Base-by-base conservation (phyloP, 208 protist genomes). In the Leishmania turanica region DNA sequence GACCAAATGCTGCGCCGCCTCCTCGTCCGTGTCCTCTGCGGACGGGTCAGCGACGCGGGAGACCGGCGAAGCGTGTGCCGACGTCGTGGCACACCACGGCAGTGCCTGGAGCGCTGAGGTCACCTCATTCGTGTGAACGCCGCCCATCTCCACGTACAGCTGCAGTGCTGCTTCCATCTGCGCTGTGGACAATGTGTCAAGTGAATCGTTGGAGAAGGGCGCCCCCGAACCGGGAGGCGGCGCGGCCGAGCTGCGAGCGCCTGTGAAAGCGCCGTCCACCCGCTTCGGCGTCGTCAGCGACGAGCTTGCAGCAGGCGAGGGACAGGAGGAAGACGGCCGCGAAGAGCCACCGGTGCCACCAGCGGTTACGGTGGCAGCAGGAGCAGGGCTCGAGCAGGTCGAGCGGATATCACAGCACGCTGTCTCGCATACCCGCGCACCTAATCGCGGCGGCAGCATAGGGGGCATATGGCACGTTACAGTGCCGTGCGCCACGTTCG, bases 131-230 rank as follows among this genome's bases (percentile, higher is more conserved):
- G 47, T 17, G 45, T 66, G 42, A 3, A 88, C 54, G 31, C 89
- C 86, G 49, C 79, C 86, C 0, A 72, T 34, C 8, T 84, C 73
- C 0, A 90, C 65, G 82, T 90, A 92, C n/a, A 89, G 62, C 74
- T 87, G 79, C 34, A 92, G 78, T 15, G 81, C 80, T 19, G 45
- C 51, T 51, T 88, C 86, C 54, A 84, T 56, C 58, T 87, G 69
- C 66, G 34, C 80, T 19, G 72, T 66, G 24, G 78, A 47, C 21
- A 89, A 73, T 0, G 47, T 9, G 21, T 45, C 53, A 37, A 82
- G 73, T 49, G 70, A 56, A 40, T 66, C 31, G 53, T 54, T 49
- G 9, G 49, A 8, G 1, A 40, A 37, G 17, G 37, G 42, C 49
- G 45, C 27, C 37, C 21, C 69, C 24, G 45, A 73, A 3, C 24